Evolutionary conservation across 805 yeast species (phyloP), one percentile per base, ranked within the genome.

Genomic region (Ogataea saltuana): DNA sequence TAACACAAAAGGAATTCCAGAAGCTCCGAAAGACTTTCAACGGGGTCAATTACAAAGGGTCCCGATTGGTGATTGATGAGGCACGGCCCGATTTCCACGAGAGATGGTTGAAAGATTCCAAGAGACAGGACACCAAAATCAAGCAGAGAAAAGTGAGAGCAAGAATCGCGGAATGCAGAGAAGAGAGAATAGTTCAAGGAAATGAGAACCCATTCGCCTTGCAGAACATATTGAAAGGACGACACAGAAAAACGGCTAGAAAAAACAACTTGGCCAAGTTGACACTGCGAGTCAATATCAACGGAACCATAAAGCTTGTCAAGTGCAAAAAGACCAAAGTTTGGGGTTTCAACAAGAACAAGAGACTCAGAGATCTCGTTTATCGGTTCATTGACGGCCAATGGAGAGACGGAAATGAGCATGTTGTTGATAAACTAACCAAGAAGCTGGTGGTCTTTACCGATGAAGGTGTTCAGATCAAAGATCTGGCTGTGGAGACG

Each of bases 291-390:
- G 73, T 84, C 3, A 71, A 69, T 47, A 72, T 76, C 45, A 79
- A 75, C 55, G 88, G 83, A 6, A 75, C 65, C 34, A 64, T 78
- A 41, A 81, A 77, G 61, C 69, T 70, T 4, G 64, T 85, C 44
- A 78, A 77, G 53, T 70, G 83, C 51, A 75, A 74, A 54, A 88
- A 89, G 65, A 79, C 83, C 23, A 89, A 89, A 60, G 72, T 93
- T 30, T 91, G 99, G 99, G 98, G 98, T 3, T 74, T 79, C 48
- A 89, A 85, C 51, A 86, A 85, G 66, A 74, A 78, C 49, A 83
- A 76, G 54, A 69, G 73, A 3, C 60, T 73, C 2, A 72, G 74
- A 25, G 93, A 84, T 53, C 69, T 89, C 51, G 85, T 83, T 0
- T 76, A 71, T 63, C 69, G 70, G 41, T 90, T 77, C 59, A 68